Conservation (phyloP, 495 filamentous ascomycete genomes). For the Xanthoparmelia taractica region DNA sequence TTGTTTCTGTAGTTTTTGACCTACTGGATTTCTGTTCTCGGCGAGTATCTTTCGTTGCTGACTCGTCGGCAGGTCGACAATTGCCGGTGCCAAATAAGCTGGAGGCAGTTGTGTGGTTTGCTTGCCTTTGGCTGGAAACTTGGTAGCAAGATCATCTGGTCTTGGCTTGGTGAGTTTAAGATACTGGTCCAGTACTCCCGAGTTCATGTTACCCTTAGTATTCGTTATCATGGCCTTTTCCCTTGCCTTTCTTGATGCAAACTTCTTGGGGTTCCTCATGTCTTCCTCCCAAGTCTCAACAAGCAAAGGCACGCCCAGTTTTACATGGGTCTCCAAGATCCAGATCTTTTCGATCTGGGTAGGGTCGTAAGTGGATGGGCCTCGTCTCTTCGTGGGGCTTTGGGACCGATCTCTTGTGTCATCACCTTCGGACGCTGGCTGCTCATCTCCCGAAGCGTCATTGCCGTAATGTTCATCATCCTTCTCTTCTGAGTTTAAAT, state of each 20-base stretch:
- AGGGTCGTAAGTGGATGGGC: slow-evolving; percentile 59
- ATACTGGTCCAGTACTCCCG: slow-evolving; percentile 21
- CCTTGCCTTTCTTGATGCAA: slow-evolving; percentile 25
- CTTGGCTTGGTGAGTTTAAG: slow-evolving; percentile 22
- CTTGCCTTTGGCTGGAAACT: background rate
- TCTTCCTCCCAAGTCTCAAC: slow-evolving; percentile 71
- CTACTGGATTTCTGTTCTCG: slow-evolving; percentile 6
- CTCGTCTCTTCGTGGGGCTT: slow-evolving; percentile 43
- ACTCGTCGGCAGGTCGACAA: background rate
- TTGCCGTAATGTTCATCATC: slow-evolving; percentile 45
- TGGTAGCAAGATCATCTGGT: background rate
- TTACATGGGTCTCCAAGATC: slow-evolving; percentile 66
- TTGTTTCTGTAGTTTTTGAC: slow-evolving; percentile 4
- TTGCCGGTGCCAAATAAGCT: background rate
- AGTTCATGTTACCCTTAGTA: background rate
- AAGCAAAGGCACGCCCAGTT: slow-evolving; percentile 60
- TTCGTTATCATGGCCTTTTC: slow-evolving; percentile 21
- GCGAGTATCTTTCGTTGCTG: background rate
- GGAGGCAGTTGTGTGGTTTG: background rate
- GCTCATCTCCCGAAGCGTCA: slow-evolving; percentile 40
- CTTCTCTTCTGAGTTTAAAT: slow-evolving; percentile 61
- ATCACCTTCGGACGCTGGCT: slow-evolving; percentile 24
- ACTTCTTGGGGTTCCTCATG: slow-evolving; percentile 45
- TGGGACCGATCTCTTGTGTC: slow-evolving; percentile 26
- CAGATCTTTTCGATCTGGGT: slow-evolving; percentile 60